A percentile compares a stretch with the other conserved stretches of the same genome.
Conservation (phyloP, 2,329 filamentous ascomycete species). For the Colletotrichum viniferum region DNA sequence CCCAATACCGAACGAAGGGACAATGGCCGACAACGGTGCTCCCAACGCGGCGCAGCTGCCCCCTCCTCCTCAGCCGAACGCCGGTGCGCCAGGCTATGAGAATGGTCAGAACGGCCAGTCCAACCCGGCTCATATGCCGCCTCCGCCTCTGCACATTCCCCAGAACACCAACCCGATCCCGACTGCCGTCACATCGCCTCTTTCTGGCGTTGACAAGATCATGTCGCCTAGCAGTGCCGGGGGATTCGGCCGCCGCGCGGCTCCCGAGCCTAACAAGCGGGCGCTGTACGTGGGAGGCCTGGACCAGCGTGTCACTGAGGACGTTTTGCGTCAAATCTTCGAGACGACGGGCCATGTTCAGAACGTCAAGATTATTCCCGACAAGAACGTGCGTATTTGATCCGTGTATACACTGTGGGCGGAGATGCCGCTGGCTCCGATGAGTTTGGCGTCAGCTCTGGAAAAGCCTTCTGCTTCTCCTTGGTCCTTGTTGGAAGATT, state of each 20-base stretch:
- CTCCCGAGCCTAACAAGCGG: constrained; percentile 97
- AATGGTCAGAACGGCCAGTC: constrained; percentile 72
- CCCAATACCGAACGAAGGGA: constrained; percentile 21
- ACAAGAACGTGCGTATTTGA: constrained; percentile 86
- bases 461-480: neutral
- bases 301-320: constrained; percentile 93
- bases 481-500: neutral
- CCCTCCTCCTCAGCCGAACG: constrained; percentile 69
- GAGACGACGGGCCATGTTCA: constrained; percentile 98
- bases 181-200: constrained; percentile 87
- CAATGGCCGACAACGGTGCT: constrained; percentile 80
- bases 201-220: constrained; percentile 72
- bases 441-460: neutral
- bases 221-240: constrained; percentile 86
- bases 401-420: neutral
- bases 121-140: constrained; percentile 81
- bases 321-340: constrained; percentile 96
- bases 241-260: constrained; percentile 84
- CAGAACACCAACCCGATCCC: constrained; percentile 97
- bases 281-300: constrained; percentile 95
- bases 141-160: constrained; percentile 90
- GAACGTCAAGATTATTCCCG: constrained; percentile 99
- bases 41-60: constrained; percentile 70
- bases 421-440: neutral
- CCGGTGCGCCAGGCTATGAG: constrained; percentile 79